phyloP scores from a whole-genome alignment of 2,329 filamentous ascomycete species.

The Colletotrichum theobromicola region DNA sequence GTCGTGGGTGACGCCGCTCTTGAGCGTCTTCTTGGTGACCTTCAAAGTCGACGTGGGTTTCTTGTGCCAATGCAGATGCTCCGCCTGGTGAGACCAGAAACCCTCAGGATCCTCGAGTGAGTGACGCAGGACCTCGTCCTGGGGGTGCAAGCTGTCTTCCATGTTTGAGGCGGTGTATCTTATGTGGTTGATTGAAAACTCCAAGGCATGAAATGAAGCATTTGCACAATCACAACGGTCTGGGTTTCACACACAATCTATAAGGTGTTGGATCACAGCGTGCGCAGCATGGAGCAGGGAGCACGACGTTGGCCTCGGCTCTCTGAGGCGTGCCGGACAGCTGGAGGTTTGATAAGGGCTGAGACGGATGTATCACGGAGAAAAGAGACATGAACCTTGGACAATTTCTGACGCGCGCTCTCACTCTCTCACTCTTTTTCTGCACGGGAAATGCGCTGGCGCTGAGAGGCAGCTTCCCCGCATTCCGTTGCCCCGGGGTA shows the following conservation, averaged over 20 bases:
- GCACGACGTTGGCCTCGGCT: background rate
- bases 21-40: slow-evolving; percentile 66
- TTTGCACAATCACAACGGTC: background rate
- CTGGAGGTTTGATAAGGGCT: background rate
- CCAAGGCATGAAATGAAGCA: background rate
- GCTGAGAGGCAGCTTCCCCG: slow-evolving; percentile 23
- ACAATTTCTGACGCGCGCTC: slow-evolving; percentile 9
- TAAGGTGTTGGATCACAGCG: background rate
- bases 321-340: background rate
- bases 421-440: too few relatives aligned
- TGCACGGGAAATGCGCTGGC: background rate
- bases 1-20: slow-evolving; percentile 66
- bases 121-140: slow-evolving; percentile 55
- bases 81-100: slow-evolving; percentile 80
- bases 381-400: background rate
- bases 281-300: background rate
- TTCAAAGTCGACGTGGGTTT: slow-evolving; percentile 69
- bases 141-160: slow-evolving; percentile 39
- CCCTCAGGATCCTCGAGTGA: slow-evolving; percentile 72
- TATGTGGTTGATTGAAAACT: background rate
- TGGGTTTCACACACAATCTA: background rate
- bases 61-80: slow-evolving; percentile 81
- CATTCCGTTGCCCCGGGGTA: slow-evolving; percentile 24
- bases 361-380: background rate
- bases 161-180: background rate